A percentile compares a stretch with the other conserved stretches of the same genome.
phyloP scores from a whole-genome alignment of 768 basidiomycete species.

The Arthromyces matolae region DNA sequence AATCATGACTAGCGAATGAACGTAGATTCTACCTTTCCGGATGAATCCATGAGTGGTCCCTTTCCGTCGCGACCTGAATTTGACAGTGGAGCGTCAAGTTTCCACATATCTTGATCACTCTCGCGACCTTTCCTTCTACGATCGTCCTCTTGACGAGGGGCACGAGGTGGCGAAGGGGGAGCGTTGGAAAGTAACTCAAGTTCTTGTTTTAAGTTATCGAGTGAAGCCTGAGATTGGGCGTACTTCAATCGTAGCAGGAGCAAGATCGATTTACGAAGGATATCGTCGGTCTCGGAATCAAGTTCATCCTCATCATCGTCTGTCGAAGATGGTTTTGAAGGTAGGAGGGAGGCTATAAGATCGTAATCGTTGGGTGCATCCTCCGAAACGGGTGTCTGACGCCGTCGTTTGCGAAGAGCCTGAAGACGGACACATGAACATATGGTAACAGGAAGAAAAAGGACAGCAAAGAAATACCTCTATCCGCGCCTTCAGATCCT shows the following conservation, averaged over 20 bases:
- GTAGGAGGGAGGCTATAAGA: constrained; percentile 61
- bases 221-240: constrained; percentile 61
- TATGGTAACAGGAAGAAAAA: background rate
- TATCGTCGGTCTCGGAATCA: constrained; percentile 59
- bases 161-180: constrained; percentile 37
- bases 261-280: constrained; percentile 62
- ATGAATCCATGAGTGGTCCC: constrained; percentile 67
- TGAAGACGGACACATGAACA: constrained; percentile 22
- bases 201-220: constrained; percentile 71
- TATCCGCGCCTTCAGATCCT: constrained; percentile 67
- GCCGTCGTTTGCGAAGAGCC: constrained; percentile 53
- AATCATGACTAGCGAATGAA: background rate
- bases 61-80: constrained; percentile 42
- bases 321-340: constrained; percentile 20
- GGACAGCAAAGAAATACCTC: constrained; percentile 43
- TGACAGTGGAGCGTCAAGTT: constrained; percentile 55
- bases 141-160: constrained; percentile 29
- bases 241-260: constrained; percentile 73
- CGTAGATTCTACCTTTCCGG: constrained; percentile 59
- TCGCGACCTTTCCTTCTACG: constrained; percentile 35
- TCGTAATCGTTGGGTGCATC: constrained; percentile 50
- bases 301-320: constrained; percentile 41
- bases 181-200: constrained; percentile 59
- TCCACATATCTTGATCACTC: constrained; percentile 62
- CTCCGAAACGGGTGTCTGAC: constrained; percentile 32